Percentiles rank a stretch among this genome's conserved stretches.
phyloP scores from a whole-genome alignment of 2,329 filamentous ascomycete species.

The Xylaria sp. region DNA sequence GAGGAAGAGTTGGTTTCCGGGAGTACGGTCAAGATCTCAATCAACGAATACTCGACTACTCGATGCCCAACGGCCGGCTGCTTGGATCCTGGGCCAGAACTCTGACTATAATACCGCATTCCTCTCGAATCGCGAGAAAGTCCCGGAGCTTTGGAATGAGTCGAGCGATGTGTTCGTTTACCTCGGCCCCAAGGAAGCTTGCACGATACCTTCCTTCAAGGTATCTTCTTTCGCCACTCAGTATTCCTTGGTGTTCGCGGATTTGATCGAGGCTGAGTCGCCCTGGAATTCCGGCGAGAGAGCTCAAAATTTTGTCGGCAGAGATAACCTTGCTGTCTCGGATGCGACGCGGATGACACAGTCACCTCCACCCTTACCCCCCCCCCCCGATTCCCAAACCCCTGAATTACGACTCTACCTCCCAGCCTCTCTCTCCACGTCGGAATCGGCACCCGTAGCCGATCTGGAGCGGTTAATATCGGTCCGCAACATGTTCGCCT shows the following conservation, averaged over 20 bases:
- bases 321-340: constrained; percentile 43
- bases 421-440: constrained; percentile 40
- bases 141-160: constrained; percentile 63
- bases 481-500: constrained; percentile 61
- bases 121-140: constrained; percentile 51
- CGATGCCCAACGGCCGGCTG: constrained; percentile 26
- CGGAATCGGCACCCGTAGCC: constrained; percentile 35
- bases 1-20: constrained; percentile 52
- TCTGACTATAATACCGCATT: constrained; percentile 52
- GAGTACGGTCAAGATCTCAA: constrained; percentile 46
- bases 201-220: constrained; percentile 55
- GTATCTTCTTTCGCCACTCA: constrained; percentile 50
- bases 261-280: constrained; percentile 45
- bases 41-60: constrained; percentile 36
- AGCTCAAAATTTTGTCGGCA: constrained; percentile 43
- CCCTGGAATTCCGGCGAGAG: constrained; percentile 31
- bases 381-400: constrained; percentile 32
- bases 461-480: constrained; percentile 53
- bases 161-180: constrained; percentile 53
- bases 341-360: constrained; percentile 42
- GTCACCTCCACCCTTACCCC: constrained; percentile 36
- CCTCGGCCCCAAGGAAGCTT: constrained; percentile 47
- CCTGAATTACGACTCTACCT: constrained; percentile 50
- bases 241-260: constrained; percentile 50
- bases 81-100: constrained; percentile 53